These are phyloP conservation scores for Dactylellina sp. DNA, from an alignment of 2,329 filamentous ascomycete genomes.

Conservation along the genomic window DNA sequence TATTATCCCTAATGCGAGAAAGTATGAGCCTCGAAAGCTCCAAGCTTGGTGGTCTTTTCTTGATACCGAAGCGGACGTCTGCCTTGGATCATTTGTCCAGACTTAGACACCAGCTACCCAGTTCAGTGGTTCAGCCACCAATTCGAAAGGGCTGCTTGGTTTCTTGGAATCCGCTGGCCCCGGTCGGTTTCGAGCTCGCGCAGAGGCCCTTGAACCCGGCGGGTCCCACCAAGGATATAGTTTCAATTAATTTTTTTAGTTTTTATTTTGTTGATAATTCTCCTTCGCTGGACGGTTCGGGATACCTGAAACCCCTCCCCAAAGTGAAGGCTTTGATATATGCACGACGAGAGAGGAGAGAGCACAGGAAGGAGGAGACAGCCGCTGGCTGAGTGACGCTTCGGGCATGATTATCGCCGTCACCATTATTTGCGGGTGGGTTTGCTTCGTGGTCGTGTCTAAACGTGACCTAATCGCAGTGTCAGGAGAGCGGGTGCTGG, in stretches of 20 bases:
- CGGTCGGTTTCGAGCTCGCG: constrained; percentile 35
- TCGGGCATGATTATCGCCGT: constrained; percentile 26
- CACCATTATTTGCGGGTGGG: not conserved
- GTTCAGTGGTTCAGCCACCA: constrained; percentile 56
- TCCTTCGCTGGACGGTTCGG: constrained; percentile 47
- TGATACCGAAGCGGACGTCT: constrained; percentile 29
- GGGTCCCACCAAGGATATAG: constrained; percentile 42
- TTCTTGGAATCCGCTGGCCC: constrained; percentile 49
- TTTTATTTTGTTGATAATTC: constrained; percentile 19
- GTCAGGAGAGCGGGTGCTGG: constrained; percentile 13
- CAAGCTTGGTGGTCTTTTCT: constrained; percentile 7
- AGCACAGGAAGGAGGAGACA: constrained; percentile 7
- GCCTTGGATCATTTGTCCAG: constrained; percentile 53
- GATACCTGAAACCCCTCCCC: constrained; percentile 33
- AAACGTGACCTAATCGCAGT: constrained; percentile 48
- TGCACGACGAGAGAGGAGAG: too few species aligned
- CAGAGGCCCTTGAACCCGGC: constrained; percentile 31
- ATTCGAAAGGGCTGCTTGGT: constrained; percentile 42
- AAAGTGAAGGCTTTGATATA: not conserved
- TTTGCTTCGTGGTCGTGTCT: constrained; percentile 1
- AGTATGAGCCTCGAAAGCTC: too few species aligned
- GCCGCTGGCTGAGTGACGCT: constrained; percentile 25
- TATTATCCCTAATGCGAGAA: constrained; percentile 1
- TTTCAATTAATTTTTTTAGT: not conserved
- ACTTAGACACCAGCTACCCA: constrained; percentile 54